A percentile compares a stretch with the other conserved stretches of the same genome.
phyloP scores from a whole-genome alignment of 2,329 filamentous ascomycete species.

The Monilinia polystroma region DNA sequence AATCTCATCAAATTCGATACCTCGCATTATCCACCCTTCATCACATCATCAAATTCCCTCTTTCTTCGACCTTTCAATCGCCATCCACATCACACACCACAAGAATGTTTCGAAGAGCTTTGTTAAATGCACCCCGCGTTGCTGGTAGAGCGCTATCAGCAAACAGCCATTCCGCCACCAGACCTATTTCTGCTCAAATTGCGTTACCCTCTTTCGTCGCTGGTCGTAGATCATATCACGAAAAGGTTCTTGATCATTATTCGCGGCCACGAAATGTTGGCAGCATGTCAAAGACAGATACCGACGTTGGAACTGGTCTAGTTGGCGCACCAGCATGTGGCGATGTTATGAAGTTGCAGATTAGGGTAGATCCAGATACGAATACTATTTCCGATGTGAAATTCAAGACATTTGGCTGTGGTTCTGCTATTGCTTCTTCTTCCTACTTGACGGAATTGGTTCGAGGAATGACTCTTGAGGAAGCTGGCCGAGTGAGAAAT shows the following conservation, averaged over 20 bases:
- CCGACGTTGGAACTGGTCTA: slow-evolving; percentile 84
- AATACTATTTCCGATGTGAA: slow-evolving; percentile 92
- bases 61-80: slow-evolving; percentile 12
- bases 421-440: slow-evolving; percentile 89
- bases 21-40: neutral
- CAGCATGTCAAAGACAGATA: slow-evolving; percentile 74
- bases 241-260: slow-evolving; percentile 73
- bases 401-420: slow-evolving; percentile 98
- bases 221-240: slow-evolving; percentile 40
- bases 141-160: slow-evolving; percentile 37
- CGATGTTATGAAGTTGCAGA: slow-evolving; percentile 93
- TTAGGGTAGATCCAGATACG: slow-evolving; percentile 82
- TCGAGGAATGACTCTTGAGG: slow-evolving; percentile 92
- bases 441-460: slow-evolving; percentile 95
- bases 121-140: slow-evolving; percentile 36
- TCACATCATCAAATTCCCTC: slow-evolving; percentile 16
- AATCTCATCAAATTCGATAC: slow-evolving; percentile 1
- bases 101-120: slow-evolving; percentile 39
- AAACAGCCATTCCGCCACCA: slow-evolving; percentile 31
- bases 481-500: slow-evolving; percentile 90
- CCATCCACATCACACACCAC: neutral
- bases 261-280: slow-evolving; percentile 76
- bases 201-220: slow-evolving; percentile 33
- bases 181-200: slow-evolving; percentile 30
- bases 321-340: slow-evolving; percentile 88